A percentile compares a stretch with the other conserved stretches of the same genome.
These are phyloP conservation scores for Chrysanthemum seticuspe DNA, from an alignment of 129 eudicot genomes.

Conservation along the genomic window DNA sequence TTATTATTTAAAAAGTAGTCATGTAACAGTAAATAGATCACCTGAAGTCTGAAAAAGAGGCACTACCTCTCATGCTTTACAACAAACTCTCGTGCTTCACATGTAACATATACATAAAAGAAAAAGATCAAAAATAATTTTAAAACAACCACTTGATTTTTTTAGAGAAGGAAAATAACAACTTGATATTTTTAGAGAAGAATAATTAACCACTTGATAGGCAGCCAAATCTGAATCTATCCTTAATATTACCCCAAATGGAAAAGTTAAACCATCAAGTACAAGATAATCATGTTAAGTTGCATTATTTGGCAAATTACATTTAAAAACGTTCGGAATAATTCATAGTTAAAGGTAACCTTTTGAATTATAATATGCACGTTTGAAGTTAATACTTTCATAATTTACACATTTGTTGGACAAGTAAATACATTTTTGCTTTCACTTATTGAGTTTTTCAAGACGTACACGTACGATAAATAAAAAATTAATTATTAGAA, in stretches of 20 bases:
- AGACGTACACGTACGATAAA: no score
- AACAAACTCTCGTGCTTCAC: not conserved
- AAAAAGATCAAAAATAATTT: not conserved
- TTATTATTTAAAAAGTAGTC: not conserved
- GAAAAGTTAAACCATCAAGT: not conserved
- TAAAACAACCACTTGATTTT: not conserved
- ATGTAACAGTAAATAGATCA: not conserved
- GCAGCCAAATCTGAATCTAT: not conserved
- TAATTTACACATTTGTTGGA: no score
- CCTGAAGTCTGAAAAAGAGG: not conserved
- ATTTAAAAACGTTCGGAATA: not conserved
- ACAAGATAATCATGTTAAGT: conserved; percentile 2
- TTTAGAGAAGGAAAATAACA: not conserved
- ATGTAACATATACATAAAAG: not conserved
- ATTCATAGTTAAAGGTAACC: no score
- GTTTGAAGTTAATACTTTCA: no score
- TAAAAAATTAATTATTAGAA: no score
- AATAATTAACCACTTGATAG: not conserved
- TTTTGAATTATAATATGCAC: no score
- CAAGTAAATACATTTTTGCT: no score
- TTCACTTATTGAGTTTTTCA: no score
- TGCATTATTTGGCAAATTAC: not conserved
- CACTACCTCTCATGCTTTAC: not conserved
- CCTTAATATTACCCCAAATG: not conserved
- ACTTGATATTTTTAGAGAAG: not conserved